These are phyloP conservation scores for Rhamnella rubrinervis DNA, from an alignment of 331 rosid genomes.

Conservation along the genomic window DNA sequence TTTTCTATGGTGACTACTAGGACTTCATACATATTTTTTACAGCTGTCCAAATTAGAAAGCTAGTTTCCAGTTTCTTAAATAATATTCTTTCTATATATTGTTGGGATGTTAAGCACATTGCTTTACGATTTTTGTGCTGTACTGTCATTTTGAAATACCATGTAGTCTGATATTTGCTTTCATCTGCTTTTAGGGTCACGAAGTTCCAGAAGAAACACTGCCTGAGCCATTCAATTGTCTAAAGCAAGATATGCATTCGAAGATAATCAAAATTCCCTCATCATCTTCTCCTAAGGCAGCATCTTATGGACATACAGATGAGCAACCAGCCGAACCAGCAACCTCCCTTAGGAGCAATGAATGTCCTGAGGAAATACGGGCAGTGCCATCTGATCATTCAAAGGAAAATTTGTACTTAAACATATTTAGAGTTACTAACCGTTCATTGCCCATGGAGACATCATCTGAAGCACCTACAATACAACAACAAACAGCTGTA, in stretches of 20 bases:
- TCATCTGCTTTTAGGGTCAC: slow-evolving; percentile 42
- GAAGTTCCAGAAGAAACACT: slow-evolving; percentile 71
- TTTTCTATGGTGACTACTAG: not conserved
- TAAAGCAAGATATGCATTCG: slow-evolving; percentile 19
- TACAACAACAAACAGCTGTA: slow-evolving; percentile 33
- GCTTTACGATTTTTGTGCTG: not conserved
- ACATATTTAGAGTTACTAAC: slow-evolving; percentile 8
- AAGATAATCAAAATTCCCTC: slow-evolving; percentile 14
- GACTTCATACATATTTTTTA: not conserved
- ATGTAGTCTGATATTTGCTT: slow-evolving; percentile 22
- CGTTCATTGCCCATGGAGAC: slow-evolving; percentile 9
- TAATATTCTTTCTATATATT: not conserved
- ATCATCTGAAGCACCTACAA: slow-evolving; percentile 25
- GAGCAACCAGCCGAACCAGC: slow-evolving; percentile 23
- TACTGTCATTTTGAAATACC: not conserved
- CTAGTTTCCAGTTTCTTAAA: not conserved
- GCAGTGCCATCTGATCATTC: slow-evolving; percentile 2
- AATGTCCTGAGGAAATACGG: slow-evolving; percentile 9
- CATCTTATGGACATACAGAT: slow-evolving; percentile 12
- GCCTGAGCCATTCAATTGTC: slow-evolving; percentile 65
- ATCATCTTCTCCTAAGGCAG: slow-evolving; percentile 8
- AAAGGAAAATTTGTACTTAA: slow-evolving; percentile 12
- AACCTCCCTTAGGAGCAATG: slow-evolving; percentile 18
- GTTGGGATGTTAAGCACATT: no score
- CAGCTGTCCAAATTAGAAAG: not conserved